Evolutionary conservation across 2,329 filamentous ascomycete genomes (phyloP).

Genomic region (Colletotrichum spinosum): DNA sequence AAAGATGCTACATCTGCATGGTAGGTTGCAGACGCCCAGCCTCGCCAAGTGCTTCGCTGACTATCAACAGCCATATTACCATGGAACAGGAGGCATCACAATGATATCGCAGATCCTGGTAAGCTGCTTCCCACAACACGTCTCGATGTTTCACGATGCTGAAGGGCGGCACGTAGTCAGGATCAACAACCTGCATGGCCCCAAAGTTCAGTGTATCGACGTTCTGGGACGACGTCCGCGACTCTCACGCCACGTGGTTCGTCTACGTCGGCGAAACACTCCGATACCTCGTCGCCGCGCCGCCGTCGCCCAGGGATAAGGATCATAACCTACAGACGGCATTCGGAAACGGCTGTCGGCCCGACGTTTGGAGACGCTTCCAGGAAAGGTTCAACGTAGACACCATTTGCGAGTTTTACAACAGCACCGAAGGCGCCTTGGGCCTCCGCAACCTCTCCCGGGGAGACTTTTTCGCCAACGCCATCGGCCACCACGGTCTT

Average conservation of each 20-base stretch:
- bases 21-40: fast-evolving
- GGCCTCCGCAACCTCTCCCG: slow-evolving; percentile 68
- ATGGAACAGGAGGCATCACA: slow-evolving; percentile 76
- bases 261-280: slow-evolving; percentile 84
- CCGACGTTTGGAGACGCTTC: slow-evolving; percentile 76
- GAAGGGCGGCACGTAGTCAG: slow-evolving; percentile 37
- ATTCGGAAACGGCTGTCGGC: slow-evolving; percentile 75
- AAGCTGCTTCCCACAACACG: slow-evolving; percentile 50
- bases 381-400: slow-evolving; percentile 58
- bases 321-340: slow-evolving; percentile 69
- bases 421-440: slow-evolving; percentile 79
- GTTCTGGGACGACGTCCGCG: slow-evolving; percentile 80
- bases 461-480: slow-evolving; percentile 71
- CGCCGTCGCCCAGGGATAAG: slow-evolving; percentile 70
- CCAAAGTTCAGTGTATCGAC: slow-evolving; percentile 75
- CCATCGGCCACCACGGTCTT: slow-evolving; percentile 78
- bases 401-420: slow-evolving; percentile 80
- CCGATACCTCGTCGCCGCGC: slow-evolving; percentile 77
- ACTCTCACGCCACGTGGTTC: slow-evolving; percentile 75
- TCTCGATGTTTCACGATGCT: too few species aligned
- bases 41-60: not conserved
- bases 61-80: slow-evolving; percentile 64
- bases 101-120: slow-evolving; percentile 66
- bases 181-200: slow-evolving; percentile 70
- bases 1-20: slow-evolving; percentile 30